phyloP scores from a whole-genome alignment of 257 asterid genomes.

The Cynanchum wilfordii region DNA sequence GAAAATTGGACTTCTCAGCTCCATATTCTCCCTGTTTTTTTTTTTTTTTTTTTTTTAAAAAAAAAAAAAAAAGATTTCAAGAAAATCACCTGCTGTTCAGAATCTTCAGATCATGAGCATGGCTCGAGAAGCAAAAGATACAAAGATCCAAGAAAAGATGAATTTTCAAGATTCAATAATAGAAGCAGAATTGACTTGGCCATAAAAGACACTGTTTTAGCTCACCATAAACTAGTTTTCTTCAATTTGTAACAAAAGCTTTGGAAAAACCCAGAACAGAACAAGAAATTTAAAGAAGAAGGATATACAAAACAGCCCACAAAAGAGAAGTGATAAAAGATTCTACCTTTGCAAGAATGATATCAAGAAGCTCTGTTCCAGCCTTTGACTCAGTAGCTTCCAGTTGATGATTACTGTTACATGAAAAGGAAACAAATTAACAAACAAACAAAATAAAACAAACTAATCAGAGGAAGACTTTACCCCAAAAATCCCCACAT shows the following conservation, averaged over 20 bases:
- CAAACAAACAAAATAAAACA: background rate
- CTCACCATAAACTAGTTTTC: background rate
- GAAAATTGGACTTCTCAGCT: constrained; percentile 13
- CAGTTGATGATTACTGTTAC: constrained; percentile 29
- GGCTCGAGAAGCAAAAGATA: background rate
- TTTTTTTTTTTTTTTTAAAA: too few relatives aligned
- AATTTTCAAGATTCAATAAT: background rate
- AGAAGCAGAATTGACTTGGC: background rate
- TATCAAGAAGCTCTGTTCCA: constrained; percentile 50
- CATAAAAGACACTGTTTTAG: background rate
- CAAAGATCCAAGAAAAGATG: background rate
- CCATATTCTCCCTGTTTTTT: constrained; percentile 14
- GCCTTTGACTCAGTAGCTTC: constrained; percentile 45
- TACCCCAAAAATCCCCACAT: background rate
- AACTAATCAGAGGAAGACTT: background rate
- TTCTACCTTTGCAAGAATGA: constrained; percentile 47
- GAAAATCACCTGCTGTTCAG: background rate
- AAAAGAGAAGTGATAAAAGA: background rate
- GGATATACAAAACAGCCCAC: too few relatives aligned
- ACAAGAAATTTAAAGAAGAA: background rate
- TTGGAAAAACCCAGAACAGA: background rate
- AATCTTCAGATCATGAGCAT: background rate
- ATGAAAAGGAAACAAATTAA: background rate
- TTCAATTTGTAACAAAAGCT: too few relatives aligned
- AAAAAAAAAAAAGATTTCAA: too few relatives aligned